Evolutionary conservation across 2,329 filamentous ascomycete species (phyloP), one percentile per base, ranked within the genome.

Genomic region (Ceratocystis colombiana): DNA sequence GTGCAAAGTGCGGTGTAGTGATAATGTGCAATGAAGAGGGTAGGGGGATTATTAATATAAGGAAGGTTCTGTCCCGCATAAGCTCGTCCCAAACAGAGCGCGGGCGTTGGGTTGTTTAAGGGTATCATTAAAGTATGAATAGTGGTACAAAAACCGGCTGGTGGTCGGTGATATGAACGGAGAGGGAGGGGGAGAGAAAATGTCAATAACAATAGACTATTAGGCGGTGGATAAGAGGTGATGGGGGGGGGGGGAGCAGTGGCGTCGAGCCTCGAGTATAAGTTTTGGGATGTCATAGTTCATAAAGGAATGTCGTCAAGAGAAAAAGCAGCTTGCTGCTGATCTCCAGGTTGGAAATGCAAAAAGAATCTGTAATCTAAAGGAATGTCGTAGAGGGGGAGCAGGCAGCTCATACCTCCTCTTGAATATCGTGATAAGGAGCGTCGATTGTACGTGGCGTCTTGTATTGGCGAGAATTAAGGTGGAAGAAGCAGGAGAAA

Each of bases 201-300:
- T 8, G 10, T 28, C 37, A 15, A 41, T 37, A 30, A 55, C 5
- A 55, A 44, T n/a, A 45, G 44, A 50, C 53, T 61, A 46, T 33
- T 57, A 37, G 28, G 55, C 28, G 55, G 44, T 20, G 17, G 25
- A 46, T 20, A 20, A 61, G 59, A 25, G 25, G 37, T 63, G 50
- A 22, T 8, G 59, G 28, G 45, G 65, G 10, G 25, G 28, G 53
- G 41, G 48, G 48, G 53, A 50, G 61, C 28, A 57, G 41, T 64
- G 65, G 65, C 65, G 65, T 66, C 65, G 65, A 66, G 65, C 65
- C 65, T 57, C 17, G 37, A 22, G 50, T 66, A 46, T 66, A 66
- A 22, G 22, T 45, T 50, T 30, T 61, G 53, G 33, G 57, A 48
- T 37, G 33, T 44, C 37, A 57, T 55, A n/a, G 20, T 46, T 63